Evolutionary conservation across 768 basidiomycete genomes (phyloP).

Genomic region (Rubroboletus pulcherrimus): DNA sequence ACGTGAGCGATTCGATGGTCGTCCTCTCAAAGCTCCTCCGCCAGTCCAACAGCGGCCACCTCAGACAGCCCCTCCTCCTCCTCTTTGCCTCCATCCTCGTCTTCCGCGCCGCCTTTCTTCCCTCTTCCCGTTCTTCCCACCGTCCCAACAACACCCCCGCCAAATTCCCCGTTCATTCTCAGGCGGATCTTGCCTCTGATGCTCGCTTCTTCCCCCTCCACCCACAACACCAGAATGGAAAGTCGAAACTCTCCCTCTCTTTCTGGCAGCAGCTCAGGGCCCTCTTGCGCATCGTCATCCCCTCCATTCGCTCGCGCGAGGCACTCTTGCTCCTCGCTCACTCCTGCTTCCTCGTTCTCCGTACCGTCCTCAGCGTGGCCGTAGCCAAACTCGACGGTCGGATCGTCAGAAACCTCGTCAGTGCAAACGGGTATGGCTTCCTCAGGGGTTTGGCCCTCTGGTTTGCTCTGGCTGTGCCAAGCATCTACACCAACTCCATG

Average conservation of each 20-base stretch:
- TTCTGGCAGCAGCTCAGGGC: constrained; percentile 73
- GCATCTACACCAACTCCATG: constrained; percentile 95
- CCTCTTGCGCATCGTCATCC: constrained; percentile 69
- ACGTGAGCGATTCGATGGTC: constrained; percentile 3
- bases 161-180: constrained; percentile 61
- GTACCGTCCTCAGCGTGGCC: constrained; percentile 83
- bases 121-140: background rate
- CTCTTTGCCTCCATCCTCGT: constrained; percentile 47
- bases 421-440: constrained; percentile 82
- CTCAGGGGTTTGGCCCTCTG: constrained; percentile 76
- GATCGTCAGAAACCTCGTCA: constrained; percentile 86
- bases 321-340: constrained; percentile 70
- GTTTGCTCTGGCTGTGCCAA: constrained; percentile 89
- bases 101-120: constrained; percentile 42
- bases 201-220: constrained; percentile 60
- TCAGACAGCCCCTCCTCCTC: constrained; percentile 35
- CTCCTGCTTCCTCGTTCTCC: constrained; percentile 77
- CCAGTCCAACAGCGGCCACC: background rate
- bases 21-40: constrained; percentile 14
- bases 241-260: constrained; percentile 56
- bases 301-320: constrained; percentile 62
- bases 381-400: constrained; percentile 88
- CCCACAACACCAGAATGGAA: constrained; percentile 24
- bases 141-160: constrained; percentile 44
- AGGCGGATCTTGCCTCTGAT: constrained; percentile 48